Base-by-base conservation (phyloP, 2,329 filamentous ascomycete genomes). In the Monosporascus sp. region DNA sequence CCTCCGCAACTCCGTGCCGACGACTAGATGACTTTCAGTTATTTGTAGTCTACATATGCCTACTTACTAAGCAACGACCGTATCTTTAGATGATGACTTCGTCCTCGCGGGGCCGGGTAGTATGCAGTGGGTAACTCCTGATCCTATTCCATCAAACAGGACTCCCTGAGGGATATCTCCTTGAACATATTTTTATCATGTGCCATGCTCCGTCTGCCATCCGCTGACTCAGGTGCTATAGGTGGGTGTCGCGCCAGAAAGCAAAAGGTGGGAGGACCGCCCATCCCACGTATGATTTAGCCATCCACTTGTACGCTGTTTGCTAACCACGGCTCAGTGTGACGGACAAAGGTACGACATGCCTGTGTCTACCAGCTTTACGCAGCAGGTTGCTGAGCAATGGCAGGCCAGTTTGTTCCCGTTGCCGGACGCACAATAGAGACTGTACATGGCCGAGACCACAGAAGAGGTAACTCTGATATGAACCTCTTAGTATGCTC, bases 401-500 rank as follows among this genome's bases (percentile, higher is more conserved):
- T 27, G 15, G 15, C 39, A 73, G 70, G 50, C 70, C 70, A 36
- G 56, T 65, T 9, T 72, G 71, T 50, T 61, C 57, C 17, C 68
- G 71, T 54, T 73, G 71, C 49, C 57, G 64, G 15, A 63, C 67
- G 20, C 61, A 66, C 36, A 62, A 66, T 49, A 63, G 69, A 20
- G 59, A 57, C 3, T 73, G 71, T 50, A 57, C 65, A 27, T 73
- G 71, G 70, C 70, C 71, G 5, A 65, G 68, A 48, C 65, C 71
- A 44, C 62, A 71, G 7, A 70, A 70, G 57, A 63, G 70, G 70
- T 72, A 62, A 3, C 17, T 27, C 27, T 5, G 31, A 5, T 35
- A 14, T 35, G 31, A 35, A 35, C 31, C 3, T 5, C 36, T 35
- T 31, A 27, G n/a, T 7, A 38, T 62, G 52, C 7, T 24, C 18